Evolutionary conservation across 768 basidiomycete species (phyloP).

Genomic region (Cyclocybe cylindracea): DNA sequence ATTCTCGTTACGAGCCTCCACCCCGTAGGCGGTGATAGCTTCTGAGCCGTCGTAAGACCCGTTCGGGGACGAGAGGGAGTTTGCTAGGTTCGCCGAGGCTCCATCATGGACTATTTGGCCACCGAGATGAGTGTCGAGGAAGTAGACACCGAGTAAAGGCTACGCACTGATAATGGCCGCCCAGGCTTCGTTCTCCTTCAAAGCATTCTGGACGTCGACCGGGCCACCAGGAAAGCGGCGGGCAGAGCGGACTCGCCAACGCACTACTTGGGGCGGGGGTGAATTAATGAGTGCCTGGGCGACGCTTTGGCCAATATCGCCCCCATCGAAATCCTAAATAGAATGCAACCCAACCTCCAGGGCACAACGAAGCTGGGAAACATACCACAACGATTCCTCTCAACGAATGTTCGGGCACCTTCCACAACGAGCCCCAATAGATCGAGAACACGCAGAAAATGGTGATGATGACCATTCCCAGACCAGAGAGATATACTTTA

Average conservation of each 20-base stretch:
- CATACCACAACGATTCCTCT: conserved; percentile 57
- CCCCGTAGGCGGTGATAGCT: conserved; percentile 50
- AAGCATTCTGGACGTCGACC: too few relatives aligned
- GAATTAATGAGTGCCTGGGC: conserved; percentile 31
- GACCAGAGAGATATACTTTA: conserved; percentile 36
- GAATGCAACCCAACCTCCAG: neutral
- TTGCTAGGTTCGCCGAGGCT: too few relatives aligned
- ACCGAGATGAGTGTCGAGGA: too few relatives aligned
- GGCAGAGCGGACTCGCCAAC: too few relatives aligned
- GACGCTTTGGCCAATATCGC: conserved; percentile 48
- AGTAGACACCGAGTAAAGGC: too few relatives aligned
- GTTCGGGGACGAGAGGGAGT: conserved; percentile 22
- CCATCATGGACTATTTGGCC: too few relatives aligned
- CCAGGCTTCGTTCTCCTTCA: too few relatives aligned
- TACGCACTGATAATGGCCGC: too few relatives aligned
- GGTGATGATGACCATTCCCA: conserved; percentile 36
- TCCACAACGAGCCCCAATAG: conserved; percentile 57
- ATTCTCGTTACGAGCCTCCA: conserved; percentile 61
- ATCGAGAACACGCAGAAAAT: conserved; percentile 54
- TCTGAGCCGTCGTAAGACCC: conserved; percentile 44
- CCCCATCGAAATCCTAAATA: conserved; percentile 63
- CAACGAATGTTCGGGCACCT: conserved; percentile 40
- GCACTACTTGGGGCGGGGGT: neutral
- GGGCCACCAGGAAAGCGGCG: too few relatives aligned
- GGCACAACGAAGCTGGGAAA: neutral